phyloP scores from a whole-genome alignment of 2,329 filamentous ascomycete species.

The Chaetomium sp. region DNA sequence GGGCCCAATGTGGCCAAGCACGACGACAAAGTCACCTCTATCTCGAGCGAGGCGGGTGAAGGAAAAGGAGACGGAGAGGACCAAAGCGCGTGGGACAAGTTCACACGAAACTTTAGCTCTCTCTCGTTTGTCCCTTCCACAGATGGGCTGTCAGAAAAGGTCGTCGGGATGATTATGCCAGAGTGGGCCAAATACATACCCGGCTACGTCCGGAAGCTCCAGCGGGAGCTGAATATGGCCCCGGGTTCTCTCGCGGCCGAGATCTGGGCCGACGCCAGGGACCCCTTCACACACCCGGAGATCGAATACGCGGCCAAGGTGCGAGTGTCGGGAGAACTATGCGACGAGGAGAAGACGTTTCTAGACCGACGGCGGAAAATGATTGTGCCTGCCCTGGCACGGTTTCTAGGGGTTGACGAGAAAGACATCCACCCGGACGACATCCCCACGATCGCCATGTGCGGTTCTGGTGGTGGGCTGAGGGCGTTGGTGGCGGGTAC shows the following conservation, averaged over 20 bases:
- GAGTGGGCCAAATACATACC: slow-evolving; percentile 76
- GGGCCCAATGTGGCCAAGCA: slow-evolving; percentile 17
- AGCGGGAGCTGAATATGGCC: slow-evolving; percentile 78
- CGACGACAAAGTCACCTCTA: background rate
- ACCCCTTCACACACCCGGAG: slow-evolving; percentile 78
- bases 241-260: slow-evolving; percentile 85
- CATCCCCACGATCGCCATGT: slow-evolving; percentile 87
- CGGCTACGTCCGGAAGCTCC: slow-evolving; percentile 71
- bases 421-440: slow-evolving; percentile 85
- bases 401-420: slow-evolving; percentile 72
- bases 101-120: slow-evolving; percentile 42
- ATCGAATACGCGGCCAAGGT: slow-evolving; percentile 77
- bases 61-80: background rate
- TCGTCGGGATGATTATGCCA: slow-evolving; percentile 69
- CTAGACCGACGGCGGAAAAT: slow-evolving; percentile 60
- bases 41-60: too few species aligned
- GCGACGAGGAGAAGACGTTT: slow-evolving; percentile 75
- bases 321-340: slow-evolving; percentile 73
- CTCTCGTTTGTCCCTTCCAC: slow-evolving; percentile 50
- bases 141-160: slow-evolving; percentile 47
- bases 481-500: slow-evolving; percentile 85
- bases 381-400: slow-evolving; percentile 67
- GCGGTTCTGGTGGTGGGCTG: slow-evolving; percentile 86
- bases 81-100: slow-evolving; percentile 40
- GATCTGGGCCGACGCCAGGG: slow-evolving; percentile 87